Conservation (phyloP, 2,329 filamentous ascomycete species). For the Ceratocystis papillata region DNA sequence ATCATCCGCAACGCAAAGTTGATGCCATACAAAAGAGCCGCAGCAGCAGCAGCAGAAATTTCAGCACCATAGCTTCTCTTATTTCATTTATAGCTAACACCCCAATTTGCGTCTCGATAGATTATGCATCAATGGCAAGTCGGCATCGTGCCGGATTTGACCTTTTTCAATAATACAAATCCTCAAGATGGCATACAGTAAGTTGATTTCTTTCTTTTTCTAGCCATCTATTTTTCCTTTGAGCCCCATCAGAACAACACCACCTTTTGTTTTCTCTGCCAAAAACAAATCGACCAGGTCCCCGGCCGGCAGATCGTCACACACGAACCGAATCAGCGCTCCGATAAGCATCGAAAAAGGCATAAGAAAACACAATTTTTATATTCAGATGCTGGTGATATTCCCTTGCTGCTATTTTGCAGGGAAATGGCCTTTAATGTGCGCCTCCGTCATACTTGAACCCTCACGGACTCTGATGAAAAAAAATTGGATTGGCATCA, state of each 20-base stretch:
- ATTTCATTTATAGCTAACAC: not conserved
- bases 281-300: constrained; percentile 17
- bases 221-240: constrained; percentile 28
- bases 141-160: constrained; percentile 49
- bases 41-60: not conserved
- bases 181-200: constrained; percentile 49
- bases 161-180: constrained; percentile 42
- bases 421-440: not conserved
- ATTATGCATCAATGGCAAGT: constrained; percentile 54
- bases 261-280: constrained; percentile 16
- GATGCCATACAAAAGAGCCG: not conserved
- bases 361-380: not conserved
- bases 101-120: constrained; percentile 29
- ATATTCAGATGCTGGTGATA: too few species aligned
- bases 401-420: not conserved
- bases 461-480: not conserved
- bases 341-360: constrained; percentile 20
- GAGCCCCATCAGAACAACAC: constrained; percentile 27
- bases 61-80: not conserved
- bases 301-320: not conserved
- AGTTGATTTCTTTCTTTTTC: constrained; percentile 33
- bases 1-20: not conserved
- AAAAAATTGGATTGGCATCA: not conserved
- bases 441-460: not conserved
- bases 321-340: constrained; percentile 12